Percentiles rank a stretch among this genome's conserved stretches.
These are phyloP conservation scores for Oryza brachyantha DNA, from an alignment of 176 grass and related monocot species.

Conservation along the genomic window DNA sequence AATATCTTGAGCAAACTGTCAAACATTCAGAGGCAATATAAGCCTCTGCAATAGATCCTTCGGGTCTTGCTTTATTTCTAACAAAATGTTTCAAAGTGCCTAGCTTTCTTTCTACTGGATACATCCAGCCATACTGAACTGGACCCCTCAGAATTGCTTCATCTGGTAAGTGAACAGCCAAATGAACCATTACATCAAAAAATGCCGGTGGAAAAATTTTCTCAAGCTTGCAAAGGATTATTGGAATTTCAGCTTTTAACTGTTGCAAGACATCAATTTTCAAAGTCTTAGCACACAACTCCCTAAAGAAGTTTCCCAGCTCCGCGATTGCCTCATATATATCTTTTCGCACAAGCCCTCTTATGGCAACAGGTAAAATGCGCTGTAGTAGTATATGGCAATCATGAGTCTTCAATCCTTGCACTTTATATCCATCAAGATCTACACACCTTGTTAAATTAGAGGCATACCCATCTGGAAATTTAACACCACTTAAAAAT, in stretches of 20 bases:
- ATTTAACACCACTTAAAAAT: background rate
- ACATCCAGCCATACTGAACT: no score
- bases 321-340: no score
- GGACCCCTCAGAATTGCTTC: no score
- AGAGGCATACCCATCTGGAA: background rate
- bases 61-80: background rate
- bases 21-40: no score
- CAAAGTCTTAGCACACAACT: background rate
- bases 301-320: background rate
- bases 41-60: background rate
- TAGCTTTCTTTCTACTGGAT: no score
- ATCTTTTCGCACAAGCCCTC: background rate
- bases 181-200: no score
- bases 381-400: background rate
- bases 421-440: background rate
- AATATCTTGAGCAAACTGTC: no score
- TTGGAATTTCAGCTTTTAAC: background rate
- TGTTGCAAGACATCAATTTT: background rate
- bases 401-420: background rate
- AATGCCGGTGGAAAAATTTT: no score
- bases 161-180: no score
- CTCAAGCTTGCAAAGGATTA: no score
- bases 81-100: background rate
- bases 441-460: background rate
- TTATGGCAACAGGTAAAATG: background rate